These are phyloP conservation scores for Cetraspora pellucida DNA, from an alignment of 192 early-diverging fungal species.

Conservation along the genomic window DNA sequence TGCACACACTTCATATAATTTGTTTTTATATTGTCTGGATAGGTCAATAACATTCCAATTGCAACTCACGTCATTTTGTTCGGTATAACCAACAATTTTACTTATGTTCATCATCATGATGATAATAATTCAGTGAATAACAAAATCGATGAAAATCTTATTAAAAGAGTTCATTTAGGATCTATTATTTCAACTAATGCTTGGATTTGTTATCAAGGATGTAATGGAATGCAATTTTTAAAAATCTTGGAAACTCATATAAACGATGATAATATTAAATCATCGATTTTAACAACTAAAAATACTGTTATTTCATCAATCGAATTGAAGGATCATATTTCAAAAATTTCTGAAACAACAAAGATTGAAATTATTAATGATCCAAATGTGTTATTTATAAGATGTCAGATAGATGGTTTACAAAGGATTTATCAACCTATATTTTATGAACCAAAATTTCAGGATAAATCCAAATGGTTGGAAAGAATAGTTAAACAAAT, in stretches of 20 bases:
- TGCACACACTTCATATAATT: too few species aligned
- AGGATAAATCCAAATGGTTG: conserved; percentile 3
- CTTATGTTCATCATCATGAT: not conserved
- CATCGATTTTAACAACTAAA: not conserved
- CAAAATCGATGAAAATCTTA: not conserved
- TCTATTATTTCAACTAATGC: not conserved
- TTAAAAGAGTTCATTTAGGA: conserved; percentile 6
- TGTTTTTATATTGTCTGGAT: not conserved
- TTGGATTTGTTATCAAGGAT: not conserved
- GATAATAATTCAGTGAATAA: not conserved
- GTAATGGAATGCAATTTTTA: not conserved
- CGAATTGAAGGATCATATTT: not conserved
- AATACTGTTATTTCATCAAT: not conserved
- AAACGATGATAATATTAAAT: not conserved
- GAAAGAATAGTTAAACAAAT: conserved; percentile 15
- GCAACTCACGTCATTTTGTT: conserved; percentile 1
- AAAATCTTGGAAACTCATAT: not conserved
- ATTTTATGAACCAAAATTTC: not conserved
- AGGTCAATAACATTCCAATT: conserved; percentile 14
- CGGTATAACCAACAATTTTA: not conserved
- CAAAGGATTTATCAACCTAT: not conserved
- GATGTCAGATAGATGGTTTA: not conserved
- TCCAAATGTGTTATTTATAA: not conserved
- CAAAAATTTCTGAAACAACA: conserved; percentile 13
- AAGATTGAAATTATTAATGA: conserved; percentile 4